Evolutionary conservation across 179 eudicot species (phyloP), one percentile per base, ranked within the genome.

Genomic region (Nepenthes alata): DNA sequence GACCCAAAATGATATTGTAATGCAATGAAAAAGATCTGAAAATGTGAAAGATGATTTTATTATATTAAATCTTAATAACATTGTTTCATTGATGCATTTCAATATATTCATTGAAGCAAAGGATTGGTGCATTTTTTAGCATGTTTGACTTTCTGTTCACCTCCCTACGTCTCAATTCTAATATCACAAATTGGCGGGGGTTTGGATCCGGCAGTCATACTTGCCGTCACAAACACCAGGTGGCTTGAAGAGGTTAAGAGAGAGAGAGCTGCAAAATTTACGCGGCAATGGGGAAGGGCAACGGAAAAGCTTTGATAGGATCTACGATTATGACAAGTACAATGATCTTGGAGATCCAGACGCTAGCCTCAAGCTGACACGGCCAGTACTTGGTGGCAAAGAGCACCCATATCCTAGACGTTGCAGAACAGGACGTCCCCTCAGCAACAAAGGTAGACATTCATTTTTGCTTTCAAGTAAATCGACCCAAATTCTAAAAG

Each of bases 341-440:
- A 84, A 87, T 50, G 96, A 89, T 53, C 77, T 89, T 10, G 96
- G 97, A 0, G 68, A 84, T 35, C 87, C 91, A 0, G 86, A 88
- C 37, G 64, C 0, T 0, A 48, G 57, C 2, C 47, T 10, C 2
- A 60, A 78, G 5, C 45, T 72, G 44, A 66, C 50, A 5, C 70
- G 97, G n/a, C 96, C 97, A 0, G 85, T 84, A 5, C 81, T 88
- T 1, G 97, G 97, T 4, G 81, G 80, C 13, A 61, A 74, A 12
- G 76, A 72, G 0, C 69, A 45, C 47, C 95, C 96, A 0, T 88
- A 91, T 53, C 97, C 96, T 0, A 77, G 97, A 14, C 91, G 97
- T 47, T 82, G 88, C 70, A 76, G 88, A 72, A 89, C 95, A 0
- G 91, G 91, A 10, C 83, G 95, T 10, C 74, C 78, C 0, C 80